These are phyloP conservation scores for Colletotrichum agaves DNA, from an alignment of 2,329 filamentous ascomycete species.

Conservation along the genomic window DNA sequence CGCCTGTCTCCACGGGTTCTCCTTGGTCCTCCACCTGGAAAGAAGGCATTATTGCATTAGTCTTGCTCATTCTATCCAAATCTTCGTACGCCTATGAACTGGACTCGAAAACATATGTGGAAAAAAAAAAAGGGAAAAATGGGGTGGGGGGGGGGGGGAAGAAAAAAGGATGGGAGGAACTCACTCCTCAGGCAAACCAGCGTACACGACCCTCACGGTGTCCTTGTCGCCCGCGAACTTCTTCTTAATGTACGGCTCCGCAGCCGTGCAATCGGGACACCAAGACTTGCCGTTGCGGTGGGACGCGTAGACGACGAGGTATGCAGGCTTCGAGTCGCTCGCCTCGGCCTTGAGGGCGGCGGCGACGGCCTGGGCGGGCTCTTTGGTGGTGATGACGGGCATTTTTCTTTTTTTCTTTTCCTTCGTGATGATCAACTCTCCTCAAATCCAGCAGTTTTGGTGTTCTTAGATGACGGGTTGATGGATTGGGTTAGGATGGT, in stretches of 20 bases:
- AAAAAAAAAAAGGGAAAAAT: neutral
- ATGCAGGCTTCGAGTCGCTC: conserved; percentile 30
- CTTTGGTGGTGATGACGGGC: conserved; percentile 33
- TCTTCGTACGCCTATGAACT: no score
- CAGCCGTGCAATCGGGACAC: conserved; percentile 33
- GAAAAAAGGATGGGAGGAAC: neutral
- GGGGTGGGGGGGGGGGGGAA: no score
- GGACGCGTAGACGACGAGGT: conserved; percentile 35
- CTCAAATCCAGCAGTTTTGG: no score
- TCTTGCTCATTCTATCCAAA: no score
- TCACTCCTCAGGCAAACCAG: conserved; percentile 35
- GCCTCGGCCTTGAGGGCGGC: conserved; percentile 29
- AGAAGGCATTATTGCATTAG: no score
- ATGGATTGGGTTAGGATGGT: no score
- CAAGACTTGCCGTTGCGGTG: conserved; percentile 32
- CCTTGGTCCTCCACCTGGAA: conserved; percentile 34
- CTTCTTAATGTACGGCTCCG: conserved; percentile 36
- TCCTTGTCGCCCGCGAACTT: conserved; percentile 28
- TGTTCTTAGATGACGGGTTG: no score
- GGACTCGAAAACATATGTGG: neutral
- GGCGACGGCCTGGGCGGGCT: conserved; percentile 27
- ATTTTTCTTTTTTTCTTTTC: neutral
- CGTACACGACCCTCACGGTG: conserved; percentile 31
- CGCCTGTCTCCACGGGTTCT: conserved; percentile 34
- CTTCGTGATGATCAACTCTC: neutral